Evolutionary conservation across 1,284 basidiomycete genomes (phyloP).

Genomic region (Rhodotorula sp.): DNA sequence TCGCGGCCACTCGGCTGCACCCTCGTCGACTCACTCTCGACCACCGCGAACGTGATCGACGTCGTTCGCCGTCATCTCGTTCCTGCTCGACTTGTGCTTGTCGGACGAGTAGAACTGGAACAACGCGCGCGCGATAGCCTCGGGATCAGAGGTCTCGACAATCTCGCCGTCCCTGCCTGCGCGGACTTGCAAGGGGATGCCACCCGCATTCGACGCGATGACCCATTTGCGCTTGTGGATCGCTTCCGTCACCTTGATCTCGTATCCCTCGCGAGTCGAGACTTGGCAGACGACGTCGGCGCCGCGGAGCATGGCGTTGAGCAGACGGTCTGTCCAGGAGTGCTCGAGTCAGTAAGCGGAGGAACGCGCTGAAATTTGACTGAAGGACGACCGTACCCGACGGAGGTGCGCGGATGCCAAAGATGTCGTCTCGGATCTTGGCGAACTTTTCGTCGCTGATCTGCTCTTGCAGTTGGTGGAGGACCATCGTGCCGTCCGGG

Average conservation of each 20-base stretch:
- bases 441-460: conserved; percentile 7
- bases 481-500: conserved; percentile 23
- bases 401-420: conserved; percentile 18
- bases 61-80: conserved; percentile 12
- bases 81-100: not conserved
- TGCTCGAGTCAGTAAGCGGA: not conserved
- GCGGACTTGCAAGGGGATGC: conserved; percentile 20
- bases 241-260: conserved; percentile 33
- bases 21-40: conserved; percentile 1
- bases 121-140: conserved; percentile 18
- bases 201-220: conserved; percentile 21
- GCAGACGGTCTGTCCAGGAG: conserved; percentile 14
- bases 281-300: conserved; percentile 30
- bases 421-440: conserved; percentile 18
- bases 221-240: conserved; percentile 23
- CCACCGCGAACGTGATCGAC: conserved; percentile 6
- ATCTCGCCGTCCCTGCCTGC: conserved; percentile 11
- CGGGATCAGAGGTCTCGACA: conserved; percentile 17
- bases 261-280: conserved; percentile 25
- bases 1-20: too few relatives aligned
- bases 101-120: conserved; percentile 20
- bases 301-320: conserved; percentile 25
- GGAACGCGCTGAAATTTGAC: not conserved
- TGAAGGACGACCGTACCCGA: conserved; percentile 3
- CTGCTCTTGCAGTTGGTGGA: conserved; percentile 25